A percentile compares a stretch with the other conserved stretches of the same genome.
Evolutionary conservation across 805 yeast species (phyloP).

Genomic region (Suhomyces sp.): DNA sequence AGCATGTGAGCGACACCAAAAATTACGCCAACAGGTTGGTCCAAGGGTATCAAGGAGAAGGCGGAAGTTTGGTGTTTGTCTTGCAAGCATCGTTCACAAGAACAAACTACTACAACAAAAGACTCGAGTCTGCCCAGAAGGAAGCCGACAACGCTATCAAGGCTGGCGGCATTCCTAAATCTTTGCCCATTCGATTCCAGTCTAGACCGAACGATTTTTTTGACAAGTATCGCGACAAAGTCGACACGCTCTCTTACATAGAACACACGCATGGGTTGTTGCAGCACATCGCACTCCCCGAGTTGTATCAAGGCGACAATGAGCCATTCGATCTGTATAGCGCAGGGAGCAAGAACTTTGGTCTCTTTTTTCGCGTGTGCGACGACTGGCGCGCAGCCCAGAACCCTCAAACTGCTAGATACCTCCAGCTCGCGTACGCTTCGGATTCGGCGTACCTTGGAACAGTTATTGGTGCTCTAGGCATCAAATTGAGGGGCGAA

Average conservation of each 20-base stretch:
- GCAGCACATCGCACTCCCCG: slow-evolving; percentile 26
- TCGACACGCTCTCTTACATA: slow-evolving; percentile 13
- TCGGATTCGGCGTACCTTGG: slow-evolving; percentile 35
- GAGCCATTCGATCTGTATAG: not conserved
- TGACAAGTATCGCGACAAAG: slow-evolving; percentile 10
- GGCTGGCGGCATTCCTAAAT: not conserved
- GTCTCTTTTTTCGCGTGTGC: slow-evolving; percentile 28
- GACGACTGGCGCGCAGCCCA: slow-evolving; percentile 27
- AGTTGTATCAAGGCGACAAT: slow-evolving; percentile 2
- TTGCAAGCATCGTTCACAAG: slow-evolving; percentile 22
- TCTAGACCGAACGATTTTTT: slow-evolving; percentile 9
- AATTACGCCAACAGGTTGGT: slow-evolving; percentile 24
- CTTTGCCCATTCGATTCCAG: slow-evolving; percentile 7
- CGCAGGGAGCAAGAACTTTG: slow-evolving; percentile 19
- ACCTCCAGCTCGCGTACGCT: slow-evolving; percentile 20
- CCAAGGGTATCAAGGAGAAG: slow-evolving; percentile 20
- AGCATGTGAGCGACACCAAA: slow-evolving; percentile 19
- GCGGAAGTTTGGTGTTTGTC: slow-evolving; percentile 18
- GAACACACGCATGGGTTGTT: slow-evolving; percentile 30
- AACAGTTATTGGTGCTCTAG: slow-evolving; percentile 24
- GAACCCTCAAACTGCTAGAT: slow-evolving; percentile 16
- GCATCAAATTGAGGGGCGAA: slow-evolving; percentile 8
- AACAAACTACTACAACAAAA: slow-evolving; percentile 12
- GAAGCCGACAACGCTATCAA: not conserved
- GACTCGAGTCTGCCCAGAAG: not conserved